Evolutionary conservation across 2,329 filamentous ascomycete genomes (phyloP).

Genomic region (Beauveria caledonica): DNA sequence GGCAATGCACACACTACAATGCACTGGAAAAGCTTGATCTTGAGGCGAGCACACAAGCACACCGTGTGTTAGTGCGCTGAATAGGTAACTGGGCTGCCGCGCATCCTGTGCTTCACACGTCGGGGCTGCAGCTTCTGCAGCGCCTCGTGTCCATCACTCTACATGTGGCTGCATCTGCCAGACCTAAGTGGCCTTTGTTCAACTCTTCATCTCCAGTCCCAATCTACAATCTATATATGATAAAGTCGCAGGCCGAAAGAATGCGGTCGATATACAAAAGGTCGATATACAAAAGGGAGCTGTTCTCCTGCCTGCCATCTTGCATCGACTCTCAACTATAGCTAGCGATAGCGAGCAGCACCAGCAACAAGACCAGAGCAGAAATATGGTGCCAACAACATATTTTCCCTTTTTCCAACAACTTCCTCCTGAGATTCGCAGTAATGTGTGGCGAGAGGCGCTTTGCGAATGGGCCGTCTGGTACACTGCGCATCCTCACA

Average conservation of each 20-base stretch:
- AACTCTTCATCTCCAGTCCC: neutral
- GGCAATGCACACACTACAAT: no score
- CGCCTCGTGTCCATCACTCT: neutral
- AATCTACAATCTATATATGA: neutral
- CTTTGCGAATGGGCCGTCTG: conserved; percentile 9
- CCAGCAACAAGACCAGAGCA: neutral
- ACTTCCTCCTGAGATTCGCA: conserved; percentile 5
- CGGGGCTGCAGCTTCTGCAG: no score
- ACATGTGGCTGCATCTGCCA: neutral
- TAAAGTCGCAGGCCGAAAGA: neutral
- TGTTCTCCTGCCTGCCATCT: neutral
- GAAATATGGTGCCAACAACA: neutral
- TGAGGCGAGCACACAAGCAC: no score
- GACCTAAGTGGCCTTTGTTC: neutral
- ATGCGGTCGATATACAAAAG: neutral
- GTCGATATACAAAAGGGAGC: neutral
- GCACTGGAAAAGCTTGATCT: no score
- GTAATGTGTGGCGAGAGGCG: conserved; percentile 2
- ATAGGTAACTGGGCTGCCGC: no score
- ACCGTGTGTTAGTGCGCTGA: no score
- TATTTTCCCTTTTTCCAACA: neutral
- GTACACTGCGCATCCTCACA: conserved; percentile 6
- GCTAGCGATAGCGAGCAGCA: neutral
- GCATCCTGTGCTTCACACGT: no score
- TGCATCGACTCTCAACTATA: neutral